These are phyloP conservation scores for Neofusicoccum umdonicola DNA, from an alignment of 2,329 filamentous ascomycete species.

Conservation along the genomic window DNA sequence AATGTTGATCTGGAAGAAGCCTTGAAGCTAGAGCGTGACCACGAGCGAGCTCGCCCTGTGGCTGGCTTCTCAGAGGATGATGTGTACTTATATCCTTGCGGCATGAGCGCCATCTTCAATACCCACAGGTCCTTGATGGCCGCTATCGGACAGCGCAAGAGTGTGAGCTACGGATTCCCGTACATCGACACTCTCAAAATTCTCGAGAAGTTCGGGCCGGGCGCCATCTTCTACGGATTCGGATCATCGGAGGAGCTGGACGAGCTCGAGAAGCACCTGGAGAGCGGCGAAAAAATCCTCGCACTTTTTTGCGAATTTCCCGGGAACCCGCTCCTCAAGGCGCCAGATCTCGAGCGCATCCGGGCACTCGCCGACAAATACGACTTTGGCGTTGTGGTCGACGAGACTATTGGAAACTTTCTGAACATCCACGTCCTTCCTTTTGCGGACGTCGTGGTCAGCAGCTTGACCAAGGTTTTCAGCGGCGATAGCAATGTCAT, in stretches of 20 bases:
- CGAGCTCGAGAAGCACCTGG: slow-evolving; percentile 71
- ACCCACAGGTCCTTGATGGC: slow-evolving; percentile 72
- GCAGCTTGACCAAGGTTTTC: slow-evolving; percentile 94
- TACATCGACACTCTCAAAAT: slow-evolving; percentile 97
- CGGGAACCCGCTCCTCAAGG: slow-evolving; percentile 82
- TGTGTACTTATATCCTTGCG: slow-evolving; percentile 82
- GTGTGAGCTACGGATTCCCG: slow-evolving; percentile 89
- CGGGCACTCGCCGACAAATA: slow-evolving; percentile 75
- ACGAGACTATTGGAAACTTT: slow-evolving; percentile 96
- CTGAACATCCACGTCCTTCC: slow-evolving; percentile 92
- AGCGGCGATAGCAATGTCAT: slow-evolving; percentile 98
- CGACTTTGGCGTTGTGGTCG: slow-evolving; percentile 85
- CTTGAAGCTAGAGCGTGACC: slow-evolving; percentile 49
- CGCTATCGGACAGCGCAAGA: slow-evolving; percentile 64
- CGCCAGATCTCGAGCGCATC: slow-evolving; percentile 82
- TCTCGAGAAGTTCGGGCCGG: slow-evolving; percentile 88
- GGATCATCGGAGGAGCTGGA: slow-evolving; percentile 76
- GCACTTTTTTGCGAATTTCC: slow-evolving; percentile 94
- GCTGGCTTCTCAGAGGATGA: slow-evolving; percentile 76
- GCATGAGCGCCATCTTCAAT: slow-evolving; percentile 95
- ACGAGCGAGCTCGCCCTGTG: slow-evolving; percentile 43
- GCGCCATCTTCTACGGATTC: slow-evolving; percentile 82
- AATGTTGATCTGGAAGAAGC: slow-evolving; percentile 66
- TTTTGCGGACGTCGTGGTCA: slow-evolving; percentile 87
- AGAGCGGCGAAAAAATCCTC: slow-evolving; percentile 71